Conservation (phyloP, 768 basidiomycete genomes). For the Tylopilus subfusipes region DNA sequence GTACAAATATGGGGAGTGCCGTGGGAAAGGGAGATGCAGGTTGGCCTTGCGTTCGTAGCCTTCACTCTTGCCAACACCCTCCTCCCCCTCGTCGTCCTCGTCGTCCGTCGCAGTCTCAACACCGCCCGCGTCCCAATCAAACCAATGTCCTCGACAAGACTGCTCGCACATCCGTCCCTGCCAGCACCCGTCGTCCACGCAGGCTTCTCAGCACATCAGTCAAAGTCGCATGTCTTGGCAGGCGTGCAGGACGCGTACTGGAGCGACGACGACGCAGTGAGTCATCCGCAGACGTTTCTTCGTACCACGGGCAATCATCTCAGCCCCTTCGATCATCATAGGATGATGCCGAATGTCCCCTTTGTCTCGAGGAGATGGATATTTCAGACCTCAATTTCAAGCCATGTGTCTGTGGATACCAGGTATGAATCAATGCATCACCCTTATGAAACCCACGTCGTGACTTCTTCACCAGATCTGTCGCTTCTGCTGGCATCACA, state of each 20-base stretch:
- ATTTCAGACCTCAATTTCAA: conserved; percentile 98
- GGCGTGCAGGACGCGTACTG: conserved; percentile 96
- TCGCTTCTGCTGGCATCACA: conserved; percentile 99
- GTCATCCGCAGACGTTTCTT: conserved; percentile 21
- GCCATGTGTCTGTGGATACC: conserved; percentile 98
- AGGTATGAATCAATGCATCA: conserved; percentile 47
- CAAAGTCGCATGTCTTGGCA: conserved; percentile 81
- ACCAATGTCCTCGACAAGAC: conserved; percentile 51
- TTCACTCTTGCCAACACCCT: conserved; percentile 12
- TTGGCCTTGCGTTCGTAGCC: conserved; percentile 25
- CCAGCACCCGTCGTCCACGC: conserved; percentile 74
- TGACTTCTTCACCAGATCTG: conserved; percentile 67
- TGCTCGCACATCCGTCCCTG: conserved; percentile 58
- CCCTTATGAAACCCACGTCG: conserved; percentile 16
- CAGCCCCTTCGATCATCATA: conserved; percentile 33
- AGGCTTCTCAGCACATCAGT: conserved; percentile 67
- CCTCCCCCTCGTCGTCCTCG: conserved; percentile 14
- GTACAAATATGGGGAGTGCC: conserved; percentile 16
- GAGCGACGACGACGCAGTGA: conserved; percentile 87
- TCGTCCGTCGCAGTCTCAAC: conserved; percentile 16
- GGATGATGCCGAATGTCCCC: conserved; percentile 97
- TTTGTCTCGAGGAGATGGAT: conserved; percentile 99
- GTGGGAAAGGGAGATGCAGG: conserved; percentile 22
- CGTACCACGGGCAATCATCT: conserved; percentile 12
- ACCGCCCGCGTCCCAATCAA: neutral